These are phyloP conservation scores for Rutidosis leptorrhynchoides DNA, from an alignment of 129 eudicot genomes.

Conservation along the genomic window DNA sequence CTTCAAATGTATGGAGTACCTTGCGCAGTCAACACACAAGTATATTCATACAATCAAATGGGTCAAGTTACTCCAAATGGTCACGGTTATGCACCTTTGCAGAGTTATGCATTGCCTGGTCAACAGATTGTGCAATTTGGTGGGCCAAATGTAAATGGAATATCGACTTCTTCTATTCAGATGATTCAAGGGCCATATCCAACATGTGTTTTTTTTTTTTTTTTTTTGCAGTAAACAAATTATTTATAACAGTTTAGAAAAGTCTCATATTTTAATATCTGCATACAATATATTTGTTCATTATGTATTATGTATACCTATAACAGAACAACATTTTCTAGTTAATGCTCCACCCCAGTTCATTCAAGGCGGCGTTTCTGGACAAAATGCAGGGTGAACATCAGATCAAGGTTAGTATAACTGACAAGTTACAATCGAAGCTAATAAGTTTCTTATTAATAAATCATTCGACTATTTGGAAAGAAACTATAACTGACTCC, in stretches of 20 bases:
- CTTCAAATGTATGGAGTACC: slow-evolving; percentile 74
- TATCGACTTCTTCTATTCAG: slow-evolving; percentile 53
- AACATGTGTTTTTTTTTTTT: slow-evolving; percentile 35
- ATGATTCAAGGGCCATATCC: slow-evolving; percentile 58
- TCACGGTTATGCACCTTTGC: slow-evolving; percentile 49
- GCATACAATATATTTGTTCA: neutral
- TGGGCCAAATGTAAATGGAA: slow-evolving; percentile 55
- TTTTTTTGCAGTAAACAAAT: neutral
- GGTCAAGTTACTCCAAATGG: slow-evolving; percentile 45
- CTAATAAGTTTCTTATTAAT: too few relatives aligned
- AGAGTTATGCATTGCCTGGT: too few relatives aligned
- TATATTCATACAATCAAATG: slow-evolving; percentile 66
- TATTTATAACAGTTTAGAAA: neutral
- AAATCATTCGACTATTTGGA: too few relatives aligned
- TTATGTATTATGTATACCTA: slow-evolving; percentile 43
- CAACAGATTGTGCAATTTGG: slow-evolving; percentile 70
- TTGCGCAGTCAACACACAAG: slow-evolving; percentile 52
- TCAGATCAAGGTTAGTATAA: slow-evolving; percentile 54
- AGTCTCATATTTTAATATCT: neutral
- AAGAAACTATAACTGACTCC: too few relatives aligned
- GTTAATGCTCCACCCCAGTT: slow-evolving; percentile 75
- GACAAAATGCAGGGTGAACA: slow-evolving; percentile 72
- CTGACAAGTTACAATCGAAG: too few relatives aligned
- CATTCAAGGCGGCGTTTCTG: slow-evolving; percentile 71
- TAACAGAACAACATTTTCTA: slow-evolving; percentile 63